Base-by-base conservation (phyloP, 495 filamentous ascomycete genomes). In the Hyaloscypha bicolor region DNA sequence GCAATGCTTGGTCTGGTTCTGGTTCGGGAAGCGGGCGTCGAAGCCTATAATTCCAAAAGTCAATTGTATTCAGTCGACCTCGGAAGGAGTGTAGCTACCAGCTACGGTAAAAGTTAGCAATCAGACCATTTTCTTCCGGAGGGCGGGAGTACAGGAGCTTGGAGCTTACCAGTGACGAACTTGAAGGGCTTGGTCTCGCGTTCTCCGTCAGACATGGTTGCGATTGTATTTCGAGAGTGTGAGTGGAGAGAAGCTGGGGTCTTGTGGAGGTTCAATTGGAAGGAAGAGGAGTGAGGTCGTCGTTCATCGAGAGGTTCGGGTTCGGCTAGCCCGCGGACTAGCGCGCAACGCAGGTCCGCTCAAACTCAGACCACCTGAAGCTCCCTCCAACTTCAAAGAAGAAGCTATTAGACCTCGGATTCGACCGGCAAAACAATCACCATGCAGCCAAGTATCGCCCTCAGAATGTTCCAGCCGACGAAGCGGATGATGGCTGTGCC, bases 101-200 rank as follows among this genome's bases (percentile, higher is more conserved):
- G 69, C 73, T 71, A 62, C 63, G 51, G 39, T 48, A 60, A 65
- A 57, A 65, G 76, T 84, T 80, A 83, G 82, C 78, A 77, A 83
- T 82, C 81, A 79, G 76, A 68, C 71, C 67, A 71, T 69, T 67
- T 65, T 72, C 48, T 55, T 55, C 29, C 55, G 31, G 45, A 48
- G 51, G 3, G 21, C 42, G 42, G 42, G 1, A 30, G 8, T 48
- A 21, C 22, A n/a, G 57, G 37, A 64, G 45, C 45, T 64, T 55
- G 42, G 22, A 65, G 76, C 92, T 84, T 88, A 97, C 94, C 95
- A 82, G 95, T 98, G 71, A 98, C 95, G 83, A 97, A 98, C 90
- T 99, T 99, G 91, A 99, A 99, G 80, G 95, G 95, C 88, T 96
- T 99, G 80, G 93, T 97, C 80, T 91, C 88, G 79, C 90, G 90